These are phyloP conservation scores for Diaporthe sp. DNA, from an alignment of 2,329 filamentous ascomycete genomes.

Conservation along the genomic window DNA sequence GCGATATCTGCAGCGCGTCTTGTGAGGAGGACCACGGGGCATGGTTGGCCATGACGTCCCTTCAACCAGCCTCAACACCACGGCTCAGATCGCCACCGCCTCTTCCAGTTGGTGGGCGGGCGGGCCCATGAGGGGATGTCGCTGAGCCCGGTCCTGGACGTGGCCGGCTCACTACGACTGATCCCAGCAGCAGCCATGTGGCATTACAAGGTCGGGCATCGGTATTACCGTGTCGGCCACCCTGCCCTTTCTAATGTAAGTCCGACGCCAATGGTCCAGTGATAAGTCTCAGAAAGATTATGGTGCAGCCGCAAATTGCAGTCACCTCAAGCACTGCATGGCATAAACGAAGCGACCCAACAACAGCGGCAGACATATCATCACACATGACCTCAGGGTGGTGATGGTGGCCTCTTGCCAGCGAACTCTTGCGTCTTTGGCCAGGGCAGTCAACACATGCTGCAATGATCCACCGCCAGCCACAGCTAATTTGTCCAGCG, in stretches of 20 bases:
- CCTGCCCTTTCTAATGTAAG: slow-evolving; percentile 26
- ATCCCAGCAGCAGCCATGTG: slow-evolving; percentile 38
- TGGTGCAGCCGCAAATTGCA: slow-evolving; percentile 34
- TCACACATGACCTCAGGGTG: slow-evolving; percentile 34
- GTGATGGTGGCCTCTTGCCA: slow-evolving; percentile 26
- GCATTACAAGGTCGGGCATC: slow-evolving; percentile 33
- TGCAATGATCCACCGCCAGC: slow-evolving; percentile 30
- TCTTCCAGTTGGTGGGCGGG: slow-evolving; percentile 20
- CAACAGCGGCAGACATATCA: slow-evolving; percentile 29
- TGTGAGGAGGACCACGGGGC: not conserved
- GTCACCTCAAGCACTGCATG: slow-evolving; percentile 24
- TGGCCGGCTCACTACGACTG: slow-evolving; percentile 17
- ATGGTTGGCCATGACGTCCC: not conserved
- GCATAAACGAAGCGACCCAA: slow-evolving; percentile 29
- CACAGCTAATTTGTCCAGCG: slow-evolving; percentile 14
- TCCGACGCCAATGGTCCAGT: slow-evolving; percentile 33
- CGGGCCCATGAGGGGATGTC: slow-evolving; percentile 20
- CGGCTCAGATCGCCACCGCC: slow-evolving; percentile 23
- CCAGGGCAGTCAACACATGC: slow-evolving; percentile 15
- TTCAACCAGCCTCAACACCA: slow-evolving; percentile 35
- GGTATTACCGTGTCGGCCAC: slow-evolving; percentile 37
- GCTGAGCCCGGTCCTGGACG: slow-evolving; percentile 33
- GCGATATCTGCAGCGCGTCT: not conserved
- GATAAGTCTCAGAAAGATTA: slow-evolving; percentile 31
- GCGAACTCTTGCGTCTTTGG: slow-evolving; percentile 6